These are phyloP conservation scores for Mycena vulgaris DNA, from an alignment of 768 basidiomycete genomes.

Conservation along the genomic window DNA sequence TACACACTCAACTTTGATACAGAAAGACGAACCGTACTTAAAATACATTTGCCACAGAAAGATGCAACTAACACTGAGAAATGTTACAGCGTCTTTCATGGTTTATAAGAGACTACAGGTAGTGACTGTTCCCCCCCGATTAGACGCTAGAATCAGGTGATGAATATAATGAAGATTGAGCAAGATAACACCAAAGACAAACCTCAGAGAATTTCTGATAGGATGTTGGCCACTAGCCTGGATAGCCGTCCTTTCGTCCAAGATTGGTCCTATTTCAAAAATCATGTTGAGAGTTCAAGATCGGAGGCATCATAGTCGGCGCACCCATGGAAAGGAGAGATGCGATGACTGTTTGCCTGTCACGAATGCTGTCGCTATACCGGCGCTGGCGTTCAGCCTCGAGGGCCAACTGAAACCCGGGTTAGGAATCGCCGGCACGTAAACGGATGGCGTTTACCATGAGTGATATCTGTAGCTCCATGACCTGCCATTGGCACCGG, in stretches of 20 bases:
- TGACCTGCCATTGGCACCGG: conserved; percentile 19
- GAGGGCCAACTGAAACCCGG: conserved; percentile 1
- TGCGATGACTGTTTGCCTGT: conserved; percentile 11
- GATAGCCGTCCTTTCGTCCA: background rate
- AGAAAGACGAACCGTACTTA: conserved; percentile 1
- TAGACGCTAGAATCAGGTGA: too few species aligned
- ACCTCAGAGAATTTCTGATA: background rate
- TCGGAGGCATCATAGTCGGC: background rate
- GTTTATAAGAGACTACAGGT: too few species aligned
- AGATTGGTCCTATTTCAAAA: background rate
- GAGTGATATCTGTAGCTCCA: conserved; percentile 7
- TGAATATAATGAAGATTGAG: background rate
- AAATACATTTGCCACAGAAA: background rate
- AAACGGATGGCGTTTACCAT: background rate
- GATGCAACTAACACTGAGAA: background rate
- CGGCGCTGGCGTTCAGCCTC: conserved; percentile 25
- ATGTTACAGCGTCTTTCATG: too few species aligned
- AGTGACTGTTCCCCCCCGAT: too few species aligned
- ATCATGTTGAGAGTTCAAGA: background rate
- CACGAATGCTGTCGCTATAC: conserved; percentile 17
- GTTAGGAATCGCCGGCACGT: background rate
- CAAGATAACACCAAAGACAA: background rate
- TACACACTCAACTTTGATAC: background rate
- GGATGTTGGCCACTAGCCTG: background rate
- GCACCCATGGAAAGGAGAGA: conserved; percentile 10